phyloP scores from a whole-genome alignment of 305 asterid genomes.

The Coffea humblotiana region DNA sequence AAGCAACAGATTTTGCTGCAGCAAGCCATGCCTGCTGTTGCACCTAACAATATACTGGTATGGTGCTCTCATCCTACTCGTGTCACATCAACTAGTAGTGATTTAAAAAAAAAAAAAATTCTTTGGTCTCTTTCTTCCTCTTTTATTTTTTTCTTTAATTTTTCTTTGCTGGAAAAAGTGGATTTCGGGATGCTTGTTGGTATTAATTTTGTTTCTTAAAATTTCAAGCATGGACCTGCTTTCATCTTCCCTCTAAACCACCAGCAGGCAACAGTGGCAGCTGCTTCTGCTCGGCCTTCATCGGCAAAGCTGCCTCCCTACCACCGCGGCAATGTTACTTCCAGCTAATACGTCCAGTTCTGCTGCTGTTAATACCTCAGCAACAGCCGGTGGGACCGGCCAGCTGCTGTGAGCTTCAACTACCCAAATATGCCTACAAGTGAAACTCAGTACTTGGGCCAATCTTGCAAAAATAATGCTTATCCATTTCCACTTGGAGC shows the following conservation, averaged over 20 bases:
- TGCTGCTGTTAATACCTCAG: slow-evolving; percentile 31
- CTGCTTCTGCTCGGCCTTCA: slow-evolving; percentile 53
- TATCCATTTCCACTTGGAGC: slow-evolving; percentile 73
- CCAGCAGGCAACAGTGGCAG: slow-evolving; percentile 67
- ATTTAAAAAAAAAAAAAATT: too few relatives aligned
- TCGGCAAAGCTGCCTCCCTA: slow-evolving; percentile 35
- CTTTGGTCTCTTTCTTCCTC: not conserved
- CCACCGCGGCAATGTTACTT: slow-evolving; percentile 26
- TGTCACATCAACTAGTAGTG: not conserved
- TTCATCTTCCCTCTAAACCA: slow-evolving; percentile 88
- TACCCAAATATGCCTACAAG: slow-evolving; percentile 67
- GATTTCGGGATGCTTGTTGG: not conserved
- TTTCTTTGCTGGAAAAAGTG: not conserved
- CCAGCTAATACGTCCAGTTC: slow-evolving; percentile 47
- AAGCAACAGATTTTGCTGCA: slow-evolving; percentile 83
- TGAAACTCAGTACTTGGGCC: slow-evolving; percentile 91
- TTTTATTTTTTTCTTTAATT: not conserved
- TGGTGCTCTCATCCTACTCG: not conserved
- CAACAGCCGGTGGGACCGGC: slow-evolving; percentile 43
- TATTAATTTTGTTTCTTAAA: slow-evolving; percentile 8
- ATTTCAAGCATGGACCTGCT: slow-evolving; percentile 67
- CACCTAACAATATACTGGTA: slow-evolving; percentile 81
- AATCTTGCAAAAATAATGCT: slow-evolving; percentile 67
- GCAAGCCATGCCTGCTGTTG: slow-evolving; percentile 80
- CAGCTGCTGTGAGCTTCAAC: slow-evolving; percentile 73